Evolutionary conservation across 2,329 filamentous ascomycete species (phyloP).

Genomic region (Pseudocercospora fuligena): DNA sequence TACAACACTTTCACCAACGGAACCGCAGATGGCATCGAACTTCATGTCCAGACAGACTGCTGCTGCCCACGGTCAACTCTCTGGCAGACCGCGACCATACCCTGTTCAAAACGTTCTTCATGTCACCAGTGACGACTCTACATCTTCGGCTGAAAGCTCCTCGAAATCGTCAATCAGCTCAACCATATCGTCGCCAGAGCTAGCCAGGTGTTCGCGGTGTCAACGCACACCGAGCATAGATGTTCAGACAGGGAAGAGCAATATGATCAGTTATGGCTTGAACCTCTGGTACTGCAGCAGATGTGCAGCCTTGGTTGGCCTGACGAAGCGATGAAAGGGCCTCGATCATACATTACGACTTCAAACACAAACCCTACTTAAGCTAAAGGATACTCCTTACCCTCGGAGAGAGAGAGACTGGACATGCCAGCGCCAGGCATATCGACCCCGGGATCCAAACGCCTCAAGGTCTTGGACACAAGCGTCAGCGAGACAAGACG

Average conservation of each 20-base stretch:
- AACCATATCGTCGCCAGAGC: conserved; percentile 29
- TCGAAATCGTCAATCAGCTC: conserved; percentile 30
- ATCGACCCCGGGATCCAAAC: not conserved
- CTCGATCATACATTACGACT: not conserved
- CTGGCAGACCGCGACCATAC: conserved; percentile 36
- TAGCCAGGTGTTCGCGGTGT: conserved; percentile 44
- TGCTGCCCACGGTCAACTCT: conserved; percentile 33
- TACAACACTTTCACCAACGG: not conserved
- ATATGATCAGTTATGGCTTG: conserved; percentile 45
- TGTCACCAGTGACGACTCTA: conserved; percentile 39
- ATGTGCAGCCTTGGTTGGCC: conserved; percentile 43
- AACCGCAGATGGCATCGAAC: conserved; percentile 29
- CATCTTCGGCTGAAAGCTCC: conserved; percentile 25
- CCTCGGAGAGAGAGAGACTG: not conserved
- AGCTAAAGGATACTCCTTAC: not conserved
- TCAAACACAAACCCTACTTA: not conserved
- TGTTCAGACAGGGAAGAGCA: conserved; percentile 39
- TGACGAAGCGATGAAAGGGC: conserved; percentile 35
- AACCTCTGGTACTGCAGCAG: conserved; percentile 46
- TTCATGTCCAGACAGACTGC: conserved; percentile 42
- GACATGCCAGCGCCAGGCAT: not conserved
- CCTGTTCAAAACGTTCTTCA: conserved; percentile 42
- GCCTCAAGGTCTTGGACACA: not conserved
- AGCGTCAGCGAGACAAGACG: not conserved
- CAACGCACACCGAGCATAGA: conserved; percentile 43